These are phyloP conservation scores for Candolleomyces aberdarensis DNA, from an alignment of 768 basidiomycete species.

Conservation along the genomic window DNA sequence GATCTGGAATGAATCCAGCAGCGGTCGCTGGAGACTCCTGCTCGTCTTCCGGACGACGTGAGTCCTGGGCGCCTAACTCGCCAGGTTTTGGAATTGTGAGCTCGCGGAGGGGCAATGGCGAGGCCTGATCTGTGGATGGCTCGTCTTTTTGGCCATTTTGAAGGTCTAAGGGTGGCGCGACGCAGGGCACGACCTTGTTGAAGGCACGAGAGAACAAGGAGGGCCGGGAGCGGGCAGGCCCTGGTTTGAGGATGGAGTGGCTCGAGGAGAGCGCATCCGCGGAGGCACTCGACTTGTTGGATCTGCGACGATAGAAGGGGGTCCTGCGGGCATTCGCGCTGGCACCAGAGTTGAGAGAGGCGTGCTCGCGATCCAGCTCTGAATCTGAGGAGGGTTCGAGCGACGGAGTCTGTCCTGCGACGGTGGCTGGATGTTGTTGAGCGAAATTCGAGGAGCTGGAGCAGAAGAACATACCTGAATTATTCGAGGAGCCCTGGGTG, in stretches of 20 bases:
- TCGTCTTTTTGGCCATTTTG: conserved; percentile 23
- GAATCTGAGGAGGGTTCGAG: conserved; percentile 16
- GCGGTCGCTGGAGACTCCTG: conserved; percentile 22
- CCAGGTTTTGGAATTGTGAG: conserved; percentile 10
- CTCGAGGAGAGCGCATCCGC: conserved; percentile 31
- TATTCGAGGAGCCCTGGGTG: not conserved
- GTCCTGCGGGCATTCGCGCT: conserved; percentile 34
- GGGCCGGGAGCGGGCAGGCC: conserved; percentile 27
- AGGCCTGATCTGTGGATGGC: not conserved
- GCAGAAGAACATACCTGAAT: not conserved
- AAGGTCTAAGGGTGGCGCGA: conserved; percentile 47
- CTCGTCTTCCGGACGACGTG: conserved; percentile 7
- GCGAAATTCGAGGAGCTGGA: not conserved
- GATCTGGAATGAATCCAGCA: conserved; percentile 24
- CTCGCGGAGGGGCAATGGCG: conserved; percentile 20
- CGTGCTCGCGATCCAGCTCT: conserved; percentile 38
- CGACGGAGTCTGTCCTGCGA: not conserved
- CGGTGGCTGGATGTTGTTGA: conserved; percentile 27
- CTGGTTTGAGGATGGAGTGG: conserved; percentile 31
- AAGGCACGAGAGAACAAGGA: conserved; percentile 66
- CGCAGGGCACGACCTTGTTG: conserved; percentile 66
- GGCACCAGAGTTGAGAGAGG: conserved; percentile 38
- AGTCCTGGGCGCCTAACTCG: conserved; percentile 12
- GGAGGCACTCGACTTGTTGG: conserved; percentile 32
- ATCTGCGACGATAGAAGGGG: conserved; percentile 44